Evolutionary conservation across 2,329 filamentous ascomycete species (phyloP).

Genomic region (Daldinia eschscholtzii): DNA sequence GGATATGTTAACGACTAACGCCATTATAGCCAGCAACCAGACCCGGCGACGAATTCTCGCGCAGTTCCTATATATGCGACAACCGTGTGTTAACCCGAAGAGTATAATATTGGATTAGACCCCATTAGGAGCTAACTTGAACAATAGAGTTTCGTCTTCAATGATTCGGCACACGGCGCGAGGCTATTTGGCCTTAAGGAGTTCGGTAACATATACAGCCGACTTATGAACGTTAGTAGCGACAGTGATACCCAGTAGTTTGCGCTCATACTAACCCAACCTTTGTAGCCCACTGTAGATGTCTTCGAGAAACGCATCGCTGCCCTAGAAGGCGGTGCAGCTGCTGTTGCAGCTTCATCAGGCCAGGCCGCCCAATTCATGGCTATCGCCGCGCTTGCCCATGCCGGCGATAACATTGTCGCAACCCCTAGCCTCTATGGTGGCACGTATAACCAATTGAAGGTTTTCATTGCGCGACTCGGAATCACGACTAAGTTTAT

Average conservation of each 20-base stretch:
- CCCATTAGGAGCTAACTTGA: conserved; percentile 17
- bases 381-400: conserved; percentile 84
- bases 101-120: not conserved
- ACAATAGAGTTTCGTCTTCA: conserved; percentile 84
- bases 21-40: conserved; percentile 76
- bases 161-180: conserved; percentile 95
- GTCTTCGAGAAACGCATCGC: conserved; percentile 97
- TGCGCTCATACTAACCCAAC: conserved; percentile 10
- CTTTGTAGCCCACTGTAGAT: conserved; percentile 82
- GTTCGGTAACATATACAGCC: conserved; percentile 97
- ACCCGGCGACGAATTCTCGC: conserved; percentile 84
- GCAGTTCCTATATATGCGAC: conserved; percentile 97
- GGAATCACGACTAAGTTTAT: conserved; percentile 92
- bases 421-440: conserved; percentile 92
- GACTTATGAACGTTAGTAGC: conserved; percentile 85
- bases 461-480: conserved; percentile 87
- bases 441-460: conserved; percentile 97
- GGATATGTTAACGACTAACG: conserved; percentile 22
- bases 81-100: conserved; percentile 61
- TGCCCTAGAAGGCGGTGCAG: conserved; percentile 92
- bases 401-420: conserved; percentile 92
- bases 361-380: conserved; percentile 96
- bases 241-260: not conserved
- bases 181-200: conserved; percentile 97
- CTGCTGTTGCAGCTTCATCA: conserved; percentile 85